Conservation (phyloP, 441 rosid species). For the Kokia cookei region DNA sequence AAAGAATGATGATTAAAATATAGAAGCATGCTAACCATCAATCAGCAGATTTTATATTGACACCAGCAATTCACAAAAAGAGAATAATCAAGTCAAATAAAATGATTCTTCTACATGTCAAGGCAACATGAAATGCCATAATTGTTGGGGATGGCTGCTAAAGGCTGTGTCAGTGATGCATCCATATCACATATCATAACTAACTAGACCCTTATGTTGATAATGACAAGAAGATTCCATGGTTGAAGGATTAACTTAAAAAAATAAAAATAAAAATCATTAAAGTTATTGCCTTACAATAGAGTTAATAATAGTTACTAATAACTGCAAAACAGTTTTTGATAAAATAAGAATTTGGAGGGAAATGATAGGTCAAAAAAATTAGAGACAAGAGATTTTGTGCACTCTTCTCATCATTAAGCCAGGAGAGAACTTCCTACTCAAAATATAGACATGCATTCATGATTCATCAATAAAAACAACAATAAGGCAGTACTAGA, state of each 20-base stretch:
- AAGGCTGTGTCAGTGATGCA: not conserved
- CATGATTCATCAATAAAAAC: slow-evolving; percentile 5
- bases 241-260: not conserved
- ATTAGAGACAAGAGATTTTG: not conserved
- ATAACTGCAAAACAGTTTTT: not conserved
- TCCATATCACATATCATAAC: not conserved
- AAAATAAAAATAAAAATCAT: not conserved
- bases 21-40: not conserved
- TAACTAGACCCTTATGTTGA: not conserved
- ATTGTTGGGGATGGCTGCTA: not conserved
- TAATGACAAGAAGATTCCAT: not conserved
- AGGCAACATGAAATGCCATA: not conserved
- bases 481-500: not conserved
- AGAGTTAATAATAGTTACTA: not conserved
- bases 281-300: not conserved
- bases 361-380: not conserved
- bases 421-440: not conserved
- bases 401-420: not conserved
- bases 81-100: not conserved
- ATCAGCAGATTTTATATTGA: not conserved
- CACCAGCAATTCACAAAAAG: not conserved
- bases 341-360: not conserved
- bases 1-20: not conserved
- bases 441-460: slow-evolving; percentile 6
- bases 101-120: not conserved